Conservation (phyloP, 768 basidiomycete genomes). For the Tephrocybe sp. region DNA sequence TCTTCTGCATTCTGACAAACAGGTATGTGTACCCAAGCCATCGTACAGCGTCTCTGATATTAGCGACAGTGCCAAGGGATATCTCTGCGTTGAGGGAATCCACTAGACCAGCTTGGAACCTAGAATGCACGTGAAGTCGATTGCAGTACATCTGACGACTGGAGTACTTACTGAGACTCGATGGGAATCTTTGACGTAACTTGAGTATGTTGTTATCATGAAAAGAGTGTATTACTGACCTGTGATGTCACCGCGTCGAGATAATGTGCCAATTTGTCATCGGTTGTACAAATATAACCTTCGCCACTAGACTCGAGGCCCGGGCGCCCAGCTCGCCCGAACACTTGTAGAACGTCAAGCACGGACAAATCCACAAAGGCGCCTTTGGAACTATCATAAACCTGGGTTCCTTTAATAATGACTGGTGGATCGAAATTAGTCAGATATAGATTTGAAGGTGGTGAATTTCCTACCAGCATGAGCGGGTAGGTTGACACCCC, state of each 20-base stretch:
- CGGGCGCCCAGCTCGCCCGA: conserved; percentile 91
- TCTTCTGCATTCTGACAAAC: conserved; percentile 91
- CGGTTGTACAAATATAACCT: conserved; percentile 94
- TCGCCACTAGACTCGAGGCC: conserved; percentile 90
- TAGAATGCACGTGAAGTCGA: conserved; percentile 21
- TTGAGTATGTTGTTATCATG: not conserved
- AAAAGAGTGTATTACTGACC: conserved; percentile 36
- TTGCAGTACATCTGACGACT: not conserved
- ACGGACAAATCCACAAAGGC: conserved; percentile 90
- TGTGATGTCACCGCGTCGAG: conserved; percentile 85
- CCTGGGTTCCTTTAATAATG: conserved; percentile 94
- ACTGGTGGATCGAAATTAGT: conserved; percentile 43
- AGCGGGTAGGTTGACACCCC: conserved; percentile 98
- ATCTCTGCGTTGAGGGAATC: conserved; percentile 96
- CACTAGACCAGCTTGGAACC: conserved; percentile 80
- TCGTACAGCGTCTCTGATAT: conserved; percentile 77
- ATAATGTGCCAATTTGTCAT: conserved; percentile 91
- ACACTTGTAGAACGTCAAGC: conserved; percentile 95
- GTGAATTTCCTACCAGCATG: conserved; percentile 68
- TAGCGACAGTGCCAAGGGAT: conserved; percentile 89
- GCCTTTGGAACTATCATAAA: conserved; percentile 90
- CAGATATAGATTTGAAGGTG: conserved; percentile 9
- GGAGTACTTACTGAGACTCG: conserved; percentile 77
- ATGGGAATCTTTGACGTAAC: conserved; percentile 70
- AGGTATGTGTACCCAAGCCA: conserved; percentile 99